These are phyloP conservation scores for Blastomyces percursus DNA, from an alignment of 2,329 filamentous ascomycete genomes.

Conservation along the genomic window DNA sequence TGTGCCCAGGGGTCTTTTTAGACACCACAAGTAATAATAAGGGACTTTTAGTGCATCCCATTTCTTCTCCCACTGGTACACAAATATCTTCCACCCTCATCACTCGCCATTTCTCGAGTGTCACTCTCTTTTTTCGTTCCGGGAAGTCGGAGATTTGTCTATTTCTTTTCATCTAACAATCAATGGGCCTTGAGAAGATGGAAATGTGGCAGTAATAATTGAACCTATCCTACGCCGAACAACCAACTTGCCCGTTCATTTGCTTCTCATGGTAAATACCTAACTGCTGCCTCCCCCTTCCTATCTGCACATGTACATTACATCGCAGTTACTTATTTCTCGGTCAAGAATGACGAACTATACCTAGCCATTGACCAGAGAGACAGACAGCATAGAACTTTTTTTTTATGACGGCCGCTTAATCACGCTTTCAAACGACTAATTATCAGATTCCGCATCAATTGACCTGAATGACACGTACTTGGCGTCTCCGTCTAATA, in stretches of 20 bases:
- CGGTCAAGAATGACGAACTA: not conserved
- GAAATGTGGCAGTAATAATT: not conserved
- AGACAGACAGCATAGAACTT: not conserved
- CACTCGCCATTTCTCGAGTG: not conserved
- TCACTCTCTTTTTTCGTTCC: not conserved
- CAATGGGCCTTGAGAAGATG: not conserved
- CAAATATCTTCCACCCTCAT: not conserved
- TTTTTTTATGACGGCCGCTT: constrained; percentile 1
- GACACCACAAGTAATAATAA: too few relatives aligned
- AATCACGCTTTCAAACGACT: not conserved
- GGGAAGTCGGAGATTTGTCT: not conserved
- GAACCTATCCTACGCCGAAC: not conserved
- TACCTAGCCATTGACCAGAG: not conserved
- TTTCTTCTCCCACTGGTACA: not conserved
- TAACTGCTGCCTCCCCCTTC: not conserved
- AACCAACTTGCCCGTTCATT: not conserved
- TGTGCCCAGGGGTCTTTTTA: too few relatives aligned
- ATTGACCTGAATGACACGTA: not conserved
- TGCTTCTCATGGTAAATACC: not conserved
- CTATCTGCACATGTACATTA: not conserved
- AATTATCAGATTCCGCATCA: not conserved
- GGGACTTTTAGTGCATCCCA: too few relatives aligned
- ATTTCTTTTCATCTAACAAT: not conserved
- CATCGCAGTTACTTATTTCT: not conserved
- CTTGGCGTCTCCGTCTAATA: not conserved